Conservation (phyloP, 208 protist species). For the Acanthamoeba sp. region DNA sequence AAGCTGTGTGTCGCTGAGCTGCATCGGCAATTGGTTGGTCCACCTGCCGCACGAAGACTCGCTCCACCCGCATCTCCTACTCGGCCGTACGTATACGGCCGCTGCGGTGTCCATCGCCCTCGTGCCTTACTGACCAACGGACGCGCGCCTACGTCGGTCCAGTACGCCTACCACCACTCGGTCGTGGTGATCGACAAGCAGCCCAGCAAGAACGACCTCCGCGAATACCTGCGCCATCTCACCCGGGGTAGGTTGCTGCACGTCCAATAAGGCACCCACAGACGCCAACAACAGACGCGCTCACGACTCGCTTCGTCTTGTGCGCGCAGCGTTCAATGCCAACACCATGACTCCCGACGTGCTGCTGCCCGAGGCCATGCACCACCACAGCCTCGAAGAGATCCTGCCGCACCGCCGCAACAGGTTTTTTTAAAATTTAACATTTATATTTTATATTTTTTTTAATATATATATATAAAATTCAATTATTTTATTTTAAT, state of each 20-base stretch:
- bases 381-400: background rate
- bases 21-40: constrained; percentile 36
- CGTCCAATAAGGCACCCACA: too few species aligned
- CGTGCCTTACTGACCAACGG: too few species aligned
- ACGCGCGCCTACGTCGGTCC: background rate
- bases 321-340: background rate
- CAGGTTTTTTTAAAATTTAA: too few species aligned
- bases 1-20: background rate
- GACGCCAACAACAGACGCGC: too few species aligned
- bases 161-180: constrained; percentile 27
- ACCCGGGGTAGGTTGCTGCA: constrained; percentile 5
- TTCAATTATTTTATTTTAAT: too few species aligned
- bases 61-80: constrained; percentile 2
- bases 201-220: background rate
- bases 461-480: too few species aligned
- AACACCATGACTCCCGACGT: background rate
- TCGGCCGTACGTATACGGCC: background rate
- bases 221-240: constrained; percentile 31
- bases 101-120: too few species aligned
- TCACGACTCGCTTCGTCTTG: too few species aligned
- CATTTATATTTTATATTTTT: too few species aligned
- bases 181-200: constrained; percentile 37
- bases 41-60: constrained; percentile 7
- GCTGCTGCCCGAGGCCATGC: background rate
- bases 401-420: constrained; percentile 34